phyloP scores from a whole-genome alignment of 805 yeast species.

The Debaryomyces hansenii region DNA sequence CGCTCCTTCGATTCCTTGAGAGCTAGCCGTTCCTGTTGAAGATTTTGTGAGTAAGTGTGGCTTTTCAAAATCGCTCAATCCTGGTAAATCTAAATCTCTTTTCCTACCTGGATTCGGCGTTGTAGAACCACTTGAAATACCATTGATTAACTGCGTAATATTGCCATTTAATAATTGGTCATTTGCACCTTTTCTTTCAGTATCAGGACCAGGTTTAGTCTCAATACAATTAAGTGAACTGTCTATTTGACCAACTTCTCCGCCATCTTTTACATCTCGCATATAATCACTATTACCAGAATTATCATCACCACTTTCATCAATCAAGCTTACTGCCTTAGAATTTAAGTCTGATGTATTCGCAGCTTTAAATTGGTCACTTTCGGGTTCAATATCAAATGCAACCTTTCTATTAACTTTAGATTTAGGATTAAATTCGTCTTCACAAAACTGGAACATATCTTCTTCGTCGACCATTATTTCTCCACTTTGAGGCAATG shows the following conservation, averaged over 20 bases:
- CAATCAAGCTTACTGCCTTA: background rate
- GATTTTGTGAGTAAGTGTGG: conserved; percentile 47
- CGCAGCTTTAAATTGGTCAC: background rate
- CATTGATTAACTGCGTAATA: background rate
- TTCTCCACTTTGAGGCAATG: conserved; percentile 66
- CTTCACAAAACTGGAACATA: conserved; percentile 52
- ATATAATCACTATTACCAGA: background rate
- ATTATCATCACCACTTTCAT: conserved; percentile 3
- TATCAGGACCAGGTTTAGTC: background rate
- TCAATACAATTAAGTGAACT: no score
- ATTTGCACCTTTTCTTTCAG: background rate
- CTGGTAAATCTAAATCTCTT: background rate
- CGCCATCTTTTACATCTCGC: background rate
- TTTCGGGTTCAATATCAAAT: conserved; percentile 24
- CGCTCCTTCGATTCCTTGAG: conserved; percentile 17
- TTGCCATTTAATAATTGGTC: background rate
- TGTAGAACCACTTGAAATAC: background rate
- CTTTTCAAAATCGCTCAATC: conserved; percentile 27
- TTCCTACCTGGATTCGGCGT: background rate
- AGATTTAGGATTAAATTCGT: conserved; percentile 62
- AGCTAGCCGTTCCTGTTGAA: conserved; percentile 54
- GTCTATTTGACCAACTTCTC: background rate
- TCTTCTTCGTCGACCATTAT: conserved; percentile 38
- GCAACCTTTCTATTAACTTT: conserved; percentile 52
- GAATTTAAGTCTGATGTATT: background rate